Percentiles rank a stretch among this genome's conserved stretches.
Conservation (phyloP, 108 stramenopile genomes). For the Poteriospumella lacustris region DNA sequence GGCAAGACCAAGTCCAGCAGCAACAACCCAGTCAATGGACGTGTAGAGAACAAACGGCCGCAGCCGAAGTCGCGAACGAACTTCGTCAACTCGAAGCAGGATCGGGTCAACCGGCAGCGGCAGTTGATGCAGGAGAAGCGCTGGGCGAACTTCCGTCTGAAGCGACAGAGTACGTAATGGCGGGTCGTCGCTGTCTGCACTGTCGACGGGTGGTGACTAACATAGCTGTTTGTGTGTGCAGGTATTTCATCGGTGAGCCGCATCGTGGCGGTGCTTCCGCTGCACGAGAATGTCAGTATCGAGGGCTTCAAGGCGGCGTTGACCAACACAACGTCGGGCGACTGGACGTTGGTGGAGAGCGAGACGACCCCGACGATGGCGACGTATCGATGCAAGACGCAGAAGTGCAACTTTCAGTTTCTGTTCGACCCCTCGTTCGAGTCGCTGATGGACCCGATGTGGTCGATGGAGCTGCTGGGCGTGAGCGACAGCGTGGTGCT, state of each 20-base stretch:
- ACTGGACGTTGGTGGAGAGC: not conserved
- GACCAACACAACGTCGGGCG: not conserved
- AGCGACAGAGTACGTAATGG: constrained; percentile 38
- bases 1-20: not conserved
- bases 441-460: too few species aligned
- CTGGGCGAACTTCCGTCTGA: constrained; percentile 42
- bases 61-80: not conserved
- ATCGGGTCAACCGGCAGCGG: constrained; percentile 45
- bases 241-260: not conserved
- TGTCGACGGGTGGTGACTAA: not conserved
- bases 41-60: not conserved
- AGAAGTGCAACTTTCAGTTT: not conserved
- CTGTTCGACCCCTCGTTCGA: not conserved
- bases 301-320: not conserved
- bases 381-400: not conserved
- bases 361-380: not conserved
- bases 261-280: not conserved
- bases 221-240: not conserved
- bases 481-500: constrained; percentile 61
- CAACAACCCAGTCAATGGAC: not conserved
- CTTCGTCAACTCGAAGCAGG: constrained; percentile 27
- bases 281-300: not conserved
- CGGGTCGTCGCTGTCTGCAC: constrained; percentile 26
- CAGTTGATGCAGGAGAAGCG: constrained; percentile 52
- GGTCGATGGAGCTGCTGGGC: constrained; percentile 70